Base-by-base conservation (phyloP, 257 asterid species). In the Solanum etuberosum region DNA sequence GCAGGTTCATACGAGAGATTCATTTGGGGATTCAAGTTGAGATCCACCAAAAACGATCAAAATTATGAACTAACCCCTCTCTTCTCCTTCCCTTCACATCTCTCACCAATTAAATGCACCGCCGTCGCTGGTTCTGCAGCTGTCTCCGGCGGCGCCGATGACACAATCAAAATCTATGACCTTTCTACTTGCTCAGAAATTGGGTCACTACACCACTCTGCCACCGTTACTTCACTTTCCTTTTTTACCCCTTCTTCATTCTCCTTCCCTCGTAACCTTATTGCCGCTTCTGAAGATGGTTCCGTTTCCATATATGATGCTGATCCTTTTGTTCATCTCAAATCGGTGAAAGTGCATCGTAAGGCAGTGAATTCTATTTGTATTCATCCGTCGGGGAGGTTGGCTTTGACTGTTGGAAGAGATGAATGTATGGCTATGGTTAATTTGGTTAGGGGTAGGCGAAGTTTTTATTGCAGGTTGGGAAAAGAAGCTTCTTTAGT, bases 1-100 rank as follows among this genome's bases (percentile, higher is more conserved):
- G 99, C 99, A 3, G 99, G 99, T 35, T 97, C 99, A 3, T 97
- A 97, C 88, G 99, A 97, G 93, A 93, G 97, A 4, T 97, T 95
- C 94, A 90, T 97, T 20, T 97, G 99, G 99, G 99, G 99, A 21
- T 97, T 91, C 97, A 92, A 87, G 37, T 84, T 95, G 3, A 94
- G 90, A 87, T 88, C 94, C 61, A 88, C 20, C 9, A 91, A 93
- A 59, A 59, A 87, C 81, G 38, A 93, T 65, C 46, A 89, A 2
- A 81, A 94, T 23, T 85, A 90, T 27, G 35, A 91, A 80, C 92
- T 96, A 8, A 46, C 88, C 38, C 98, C 95, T 0, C 94, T 93
- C 80, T 97, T 97, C 92, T 92, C 98, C 91, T 97, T 94, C 92
- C 99, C 98, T n/a, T 92, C 98, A 83, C 99, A 95, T 85, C 97